Conservation (phyloP, 1,139 yeast genomes). For the Chernovozyma aurita region DNA sequence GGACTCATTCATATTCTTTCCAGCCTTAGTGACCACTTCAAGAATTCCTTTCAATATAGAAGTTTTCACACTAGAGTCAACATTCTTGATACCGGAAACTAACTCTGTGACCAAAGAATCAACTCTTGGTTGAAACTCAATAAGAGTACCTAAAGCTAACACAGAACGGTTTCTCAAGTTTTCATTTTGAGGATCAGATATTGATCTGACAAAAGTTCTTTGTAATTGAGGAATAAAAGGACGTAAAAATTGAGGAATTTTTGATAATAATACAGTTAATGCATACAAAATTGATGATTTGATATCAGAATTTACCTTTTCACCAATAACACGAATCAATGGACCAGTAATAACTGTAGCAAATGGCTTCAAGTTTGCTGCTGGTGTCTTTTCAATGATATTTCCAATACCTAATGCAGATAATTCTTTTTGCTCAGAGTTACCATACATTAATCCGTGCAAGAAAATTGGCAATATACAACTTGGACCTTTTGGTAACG, state of each 20-base stretch:
- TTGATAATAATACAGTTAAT: slow-evolving; percentile 67
- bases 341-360: slow-evolving; percentile 97
- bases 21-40: slow-evolving; percentile 80
- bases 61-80: slow-evolving; percentile 64
- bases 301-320: slow-evolving; percentile 83
- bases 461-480: slow-evolving; percentile 86
- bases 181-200: slow-evolving; percentile 73
- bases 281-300: slow-evolving; percentile 90
- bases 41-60: slow-evolving; percentile 84
- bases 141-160: slow-evolving; percentile 79
- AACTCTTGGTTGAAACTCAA: slow-evolving; percentile 87
- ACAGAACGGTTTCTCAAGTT: slow-evolving; percentile 83
- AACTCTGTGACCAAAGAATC: slow-evolving; percentile 88
- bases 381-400: slow-evolving; percentile 80
- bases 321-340: slow-evolving; percentile 95
- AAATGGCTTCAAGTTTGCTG: slow-evolving; percentile 74
- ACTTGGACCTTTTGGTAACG: slow-evolving; percentile 80
- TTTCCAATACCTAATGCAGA: slow-evolving; percentile 91
- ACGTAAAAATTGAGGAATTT: slow-evolving; percentile 86
- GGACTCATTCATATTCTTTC: slow-evolving; percentile 67
- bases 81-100: slow-evolving; percentile 65
- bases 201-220: slow-evolving; percentile 90
- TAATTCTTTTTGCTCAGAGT: slow-evolving; percentile 73
- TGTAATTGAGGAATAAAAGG: slow-evolving; percentile 98
- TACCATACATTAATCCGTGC: slow-evolving; percentile 95